Base-by-base conservation (phyloP, 2,329 filamentous ascomycete species). In the Metarhizium robertsii region DNA sequence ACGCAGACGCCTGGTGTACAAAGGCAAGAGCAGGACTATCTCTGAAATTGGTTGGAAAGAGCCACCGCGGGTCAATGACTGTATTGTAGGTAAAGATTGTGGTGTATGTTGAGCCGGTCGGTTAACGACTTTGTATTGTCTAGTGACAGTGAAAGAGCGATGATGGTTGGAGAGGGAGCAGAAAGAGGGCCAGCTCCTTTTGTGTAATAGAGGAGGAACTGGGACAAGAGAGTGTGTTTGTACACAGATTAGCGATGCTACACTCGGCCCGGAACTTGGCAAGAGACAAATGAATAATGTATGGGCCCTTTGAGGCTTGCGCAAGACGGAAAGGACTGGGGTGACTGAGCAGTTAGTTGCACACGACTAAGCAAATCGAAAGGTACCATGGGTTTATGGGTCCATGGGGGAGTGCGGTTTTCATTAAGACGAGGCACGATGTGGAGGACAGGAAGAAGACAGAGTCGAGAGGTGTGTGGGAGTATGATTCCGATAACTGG, bases 391-490 rank as follows among this genome's bases (percentile, higher is more conserved):
- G 34, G 50, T 42, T 20, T 29, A 53, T 50, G 56, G 56, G 56
- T 53, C 56, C 45, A 36, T 42, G 32, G 53, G 45, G 55, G 53
- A 46, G 55, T 53, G 55, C 52, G 55, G 50, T 55, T 53, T 50
- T 50, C 50, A 43, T 47, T 49, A 52, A 50, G 52, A 54, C n/a
- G 25, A 47, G 6, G 18, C 32, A 42, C 13, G 25, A 45, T 36
- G 34, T 49, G 50, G 42, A 50, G 49, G 30, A 40, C 56, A 50
- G 53, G 38, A 47, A 53, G 53, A 18, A 32, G 32, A 20, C 6
- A 53, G 56, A 57, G 53, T 55, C 50, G 50, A 38, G 54, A 53
- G 56, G 49, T 48, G 56, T 51, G 53, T 55, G 56, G 53, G 50
- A 55, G 55, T 25, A 57, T 45, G 53, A 55, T 57, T 52, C 53